Base-by-base conservation (phyloP, 2,329 filamentous ascomycete species). In the Paecilomyces niveus region DNA sequence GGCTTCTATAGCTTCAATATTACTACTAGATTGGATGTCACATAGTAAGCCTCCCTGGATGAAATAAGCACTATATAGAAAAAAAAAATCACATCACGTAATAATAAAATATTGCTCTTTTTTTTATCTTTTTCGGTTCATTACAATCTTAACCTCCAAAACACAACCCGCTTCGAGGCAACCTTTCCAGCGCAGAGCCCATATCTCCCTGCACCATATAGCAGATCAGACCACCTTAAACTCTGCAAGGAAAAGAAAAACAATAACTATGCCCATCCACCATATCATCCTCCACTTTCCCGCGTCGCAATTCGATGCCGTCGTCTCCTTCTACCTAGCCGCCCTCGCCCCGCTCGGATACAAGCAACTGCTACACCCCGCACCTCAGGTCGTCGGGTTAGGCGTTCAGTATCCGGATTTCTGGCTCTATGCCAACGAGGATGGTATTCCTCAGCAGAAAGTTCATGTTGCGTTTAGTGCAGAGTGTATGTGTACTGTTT, bases 291-390 rank as follows among this genome's bases (percentile, higher is more conserved):
- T 18, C n/a, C 5, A 53, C 26, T 53, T 45, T 9, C 35, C 35
- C 13, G 18, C n/a, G 5, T 45, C 35, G 13, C 3, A 45, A 45
- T 64, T 72, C 58, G 69, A 71, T 3, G 59, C 58, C 50, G 59
- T 68, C 2, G 59, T 72, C 15, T 53, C 62, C 26, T 73, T 70
- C 63, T 69, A 72, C 63, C 57, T 66, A 54, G 61, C 62, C 15
- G 66, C 70, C 1, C 66, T 70, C 21, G 62, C 60, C 1, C 70
- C 70, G 13, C 64, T 72, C 9, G 65, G 67, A 0, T 67, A 70
- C 59, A 69, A 67, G 49, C 68, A 72, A 56, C 56, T 63, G 18
- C 63, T 67, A 61, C 66, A 67, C 5, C 69, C 68, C 4, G 63
- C 61, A 2, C 59, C 64, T 3, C 57, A 63, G 29, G 62, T 64